phyloP scores from a whole-genome alignment of 2,329 filamentous ascomycete species.

The Rosellinia necatrix region DNA sequence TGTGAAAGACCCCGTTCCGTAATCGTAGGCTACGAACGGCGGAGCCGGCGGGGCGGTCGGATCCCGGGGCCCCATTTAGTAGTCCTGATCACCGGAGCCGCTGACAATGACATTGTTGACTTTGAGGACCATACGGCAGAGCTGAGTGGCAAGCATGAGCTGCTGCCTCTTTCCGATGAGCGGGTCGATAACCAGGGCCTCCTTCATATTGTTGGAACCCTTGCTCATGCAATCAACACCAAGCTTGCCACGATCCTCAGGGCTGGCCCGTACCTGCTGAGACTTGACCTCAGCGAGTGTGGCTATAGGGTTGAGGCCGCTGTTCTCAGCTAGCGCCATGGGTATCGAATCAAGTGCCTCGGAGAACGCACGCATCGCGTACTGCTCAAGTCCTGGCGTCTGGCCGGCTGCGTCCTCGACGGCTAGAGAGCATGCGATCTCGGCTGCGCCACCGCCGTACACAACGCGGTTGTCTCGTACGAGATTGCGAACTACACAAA shows the following conservation, averaged over 20 bases:
- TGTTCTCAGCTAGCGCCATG: constrained; percentile 97
- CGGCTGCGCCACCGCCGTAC: constrained; percentile 94
- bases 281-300: constrained; percentile 95
- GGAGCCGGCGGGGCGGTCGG: not conserved
- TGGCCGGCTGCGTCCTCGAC: constrained; percentile 94
- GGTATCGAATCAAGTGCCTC: constrained; percentile 92
- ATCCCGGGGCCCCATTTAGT: constrained; percentile 57
- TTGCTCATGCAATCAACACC: constrained; percentile 98
- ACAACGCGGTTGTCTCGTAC: constrained; percentile 96
- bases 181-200: constrained; percentile 97
- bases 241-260: constrained; percentile 61
- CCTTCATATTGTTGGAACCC: constrained; percentile 95
- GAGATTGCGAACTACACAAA: constrained; percentile 96
- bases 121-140: constrained; percentile 98
- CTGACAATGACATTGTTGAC: constrained; percentile 95
- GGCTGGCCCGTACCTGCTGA: constrained; percentile 80
- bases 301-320: constrained; percentile 92
- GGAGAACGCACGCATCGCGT: constrained; percentile 97
- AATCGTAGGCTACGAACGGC: not conserved
- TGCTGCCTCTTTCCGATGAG: constrained; percentile 98
- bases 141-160: constrained; percentile 91
- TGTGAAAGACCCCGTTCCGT: not conserved
- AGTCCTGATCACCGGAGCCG: constrained; percentile 85
- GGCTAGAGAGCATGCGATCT: constrained; percentile 95
- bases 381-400: constrained; percentile 97